Evolutionary conservation across 164 flowering plant genomes (phyloP).

Genomic region (Nelumbo lutea): DNA sequence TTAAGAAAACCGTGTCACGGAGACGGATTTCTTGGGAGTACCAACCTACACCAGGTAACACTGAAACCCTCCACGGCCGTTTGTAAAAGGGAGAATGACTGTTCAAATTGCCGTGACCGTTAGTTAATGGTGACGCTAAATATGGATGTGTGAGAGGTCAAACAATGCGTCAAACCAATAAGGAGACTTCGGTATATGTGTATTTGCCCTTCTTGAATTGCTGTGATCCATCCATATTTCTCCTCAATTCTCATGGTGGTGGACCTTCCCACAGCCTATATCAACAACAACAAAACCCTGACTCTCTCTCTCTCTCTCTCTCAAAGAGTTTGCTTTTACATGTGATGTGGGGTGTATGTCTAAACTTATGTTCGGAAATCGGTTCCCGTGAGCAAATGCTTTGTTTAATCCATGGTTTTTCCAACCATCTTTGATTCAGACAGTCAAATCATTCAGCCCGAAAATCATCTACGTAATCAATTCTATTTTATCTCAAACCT

Average conservation of each 20-base stretch:
- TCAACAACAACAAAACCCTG: neutral
- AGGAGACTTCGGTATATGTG: neutral
- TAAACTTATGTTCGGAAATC: no score
- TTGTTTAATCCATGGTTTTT: neutral
- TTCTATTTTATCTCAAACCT: no score
- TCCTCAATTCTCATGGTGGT: neutral
- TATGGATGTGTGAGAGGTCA: neutral
- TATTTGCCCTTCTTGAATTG: neutral
- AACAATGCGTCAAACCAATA: neutral
- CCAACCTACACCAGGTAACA: constrained; percentile 5
- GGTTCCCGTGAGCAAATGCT: neutral
- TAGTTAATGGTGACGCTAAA: neutral
- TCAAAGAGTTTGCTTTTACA: neutral
- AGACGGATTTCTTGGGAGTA: constrained; percentile 1
- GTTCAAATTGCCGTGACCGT: constrained; percentile 2
- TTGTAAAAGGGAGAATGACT: neutral
- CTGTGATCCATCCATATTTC: neutral
- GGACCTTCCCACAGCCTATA: neutral
- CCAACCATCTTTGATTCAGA: neutral
- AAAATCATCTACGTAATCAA: no score
- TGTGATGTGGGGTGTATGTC: neutral
- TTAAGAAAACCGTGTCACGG: constrained; percentile 16
- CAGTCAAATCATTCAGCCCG: no score
- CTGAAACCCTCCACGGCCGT: neutral
- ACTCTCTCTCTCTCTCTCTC: neutral